phyloP scores from a whole-genome alignment of 2,329 filamentous ascomycete species.

The Trichoderma brevicompactum region DNA sequence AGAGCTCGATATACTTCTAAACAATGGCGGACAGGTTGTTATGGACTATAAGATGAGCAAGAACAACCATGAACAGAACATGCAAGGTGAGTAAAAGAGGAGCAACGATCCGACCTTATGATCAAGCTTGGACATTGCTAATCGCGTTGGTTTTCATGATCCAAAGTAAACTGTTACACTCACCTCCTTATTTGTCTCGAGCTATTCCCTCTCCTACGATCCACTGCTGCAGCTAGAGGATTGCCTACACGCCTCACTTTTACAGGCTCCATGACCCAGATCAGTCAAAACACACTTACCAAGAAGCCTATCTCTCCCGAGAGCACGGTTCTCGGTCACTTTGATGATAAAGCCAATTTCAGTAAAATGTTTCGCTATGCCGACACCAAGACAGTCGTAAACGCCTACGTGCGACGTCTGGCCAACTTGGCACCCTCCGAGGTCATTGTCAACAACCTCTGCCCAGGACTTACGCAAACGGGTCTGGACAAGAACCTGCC shows the following conservation, averaged over 20 bases:
- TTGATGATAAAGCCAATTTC: slow-evolving; percentile 11
- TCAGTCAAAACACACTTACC: slow-evolving; percentile 9
- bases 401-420: slow-evolving; percentile 14
- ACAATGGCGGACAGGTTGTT: slow-evolving; percentile 13
- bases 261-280: slow-evolving; percentile 14
- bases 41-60: slow-evolving; percentile 10
- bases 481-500: slow-evolving; percentile 18
- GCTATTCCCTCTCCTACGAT: slow-evolving; percentile 10
- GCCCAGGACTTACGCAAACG: slow-evolving; percentile 16
- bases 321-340: slow-evolving; percentile 5
- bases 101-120: too few species aligned
- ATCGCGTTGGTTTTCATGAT: not conserved
- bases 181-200: slow-evolving; percentile 16
- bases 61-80: slow-evolving; percentile 6
- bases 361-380: slow-evolving; percentile 12
- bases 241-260: slow-evolving; percentile 7
- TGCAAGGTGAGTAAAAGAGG: slow-evolving; percentile 8
- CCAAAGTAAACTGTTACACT: slow-evolving; percentile 15
- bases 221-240: slow-evolving; percentile 9
- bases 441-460: slow-evolving; percentile 13
- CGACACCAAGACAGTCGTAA: slow-evolving; percentile 13
- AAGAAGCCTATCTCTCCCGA: not conserved
- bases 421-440: slow-evolving; percentile 16
- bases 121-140: not conserved
- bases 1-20: slow-evolving; percentile 15